A percentile compares a stretch with the other conserved stretches of the same genome.
Evolutionary conservation across 352 stramenopile genomes (phyloP).

Genomic region (Thalassiosira livingstoniorum): DNA sequence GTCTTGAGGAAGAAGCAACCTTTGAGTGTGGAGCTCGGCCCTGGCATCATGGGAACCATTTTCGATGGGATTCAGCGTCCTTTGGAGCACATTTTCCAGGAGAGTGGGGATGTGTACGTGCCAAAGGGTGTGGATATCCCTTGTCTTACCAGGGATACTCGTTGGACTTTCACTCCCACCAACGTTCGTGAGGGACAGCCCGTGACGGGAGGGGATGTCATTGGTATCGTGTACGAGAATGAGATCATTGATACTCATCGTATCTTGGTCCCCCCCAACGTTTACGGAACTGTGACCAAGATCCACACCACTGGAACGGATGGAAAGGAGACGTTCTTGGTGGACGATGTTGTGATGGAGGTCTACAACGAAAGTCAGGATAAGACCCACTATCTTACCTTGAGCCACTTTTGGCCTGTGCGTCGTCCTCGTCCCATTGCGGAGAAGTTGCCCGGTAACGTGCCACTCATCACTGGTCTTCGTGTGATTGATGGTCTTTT

Average conservation of each 20-base stretch:
- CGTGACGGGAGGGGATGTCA: constrained; percentile 98
- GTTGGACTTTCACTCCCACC: constrained; percentile 95
- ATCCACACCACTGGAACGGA: constrained; percentile 96
- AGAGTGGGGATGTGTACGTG: constrained; percentile 96
- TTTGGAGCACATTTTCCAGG: constrained; percentile 94
- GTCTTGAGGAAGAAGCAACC: constrained; percentile 96
- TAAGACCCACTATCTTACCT: constrained; percentile 93
- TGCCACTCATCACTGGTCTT: constrained; percentile 97
- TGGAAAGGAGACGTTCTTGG: constrained; percentile 95
- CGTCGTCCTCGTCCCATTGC: constrained; percentile 96
- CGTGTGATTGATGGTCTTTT: constrained; percentile 99
- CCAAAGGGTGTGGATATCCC: constrained; percentile 96
- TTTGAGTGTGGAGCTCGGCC: constrained; percentile 97
- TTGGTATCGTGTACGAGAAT: constrained; percentile 98
- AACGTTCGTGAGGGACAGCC: constrained; percentile 91
- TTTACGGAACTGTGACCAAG: constrained; percentile 98
- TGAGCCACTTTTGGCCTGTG: constrained; percentile 99
- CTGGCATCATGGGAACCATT: constrained; percentile 99
- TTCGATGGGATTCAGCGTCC: constrained; percentile 99
- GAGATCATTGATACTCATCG: constrained; percentile 98
- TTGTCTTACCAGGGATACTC: constrained; percentile 92
- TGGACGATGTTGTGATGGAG: constrained; percentile 98
- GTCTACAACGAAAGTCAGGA: constrained; percentile 96
- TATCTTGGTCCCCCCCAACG: constrained; percentile 99
- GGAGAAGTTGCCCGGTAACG: constrained; percentile 98